Percentiles rank a stretch among this genome's conserved stretches.
Evolutionary conservation across 2,329 filamentous ascomycete genomes (phyloP).

Genomic region (Colletotrichum sublineola): DNA sequence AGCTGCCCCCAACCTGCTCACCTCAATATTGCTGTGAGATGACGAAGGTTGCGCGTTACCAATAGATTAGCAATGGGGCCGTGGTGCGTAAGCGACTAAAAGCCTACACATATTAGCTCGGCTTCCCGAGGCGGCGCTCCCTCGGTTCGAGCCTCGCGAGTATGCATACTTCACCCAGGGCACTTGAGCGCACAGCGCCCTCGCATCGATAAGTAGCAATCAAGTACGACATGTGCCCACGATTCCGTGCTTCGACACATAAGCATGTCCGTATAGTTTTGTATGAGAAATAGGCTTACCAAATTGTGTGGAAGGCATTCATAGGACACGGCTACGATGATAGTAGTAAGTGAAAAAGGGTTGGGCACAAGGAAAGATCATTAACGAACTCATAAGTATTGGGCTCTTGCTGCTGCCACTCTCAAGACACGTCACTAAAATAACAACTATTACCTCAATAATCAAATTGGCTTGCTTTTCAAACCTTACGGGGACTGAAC

Average conservation of each 20-base stretch:
- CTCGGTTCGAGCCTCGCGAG: not conserved
- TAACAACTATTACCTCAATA: not conserved
- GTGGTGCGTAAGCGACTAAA: not conserved
- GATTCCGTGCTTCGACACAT: too few relatives aligned
- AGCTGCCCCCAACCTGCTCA: not conserved
- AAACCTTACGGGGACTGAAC: conserved; percentile 18
- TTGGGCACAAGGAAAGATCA: too few relatives aligned
- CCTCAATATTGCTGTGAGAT: not conserved
- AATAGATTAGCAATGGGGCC: not conserved
- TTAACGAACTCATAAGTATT: too few relatives aligned
- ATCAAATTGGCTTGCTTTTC: not conserved
- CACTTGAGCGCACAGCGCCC: not conserved
- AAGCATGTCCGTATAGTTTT: too few relatives aligned
- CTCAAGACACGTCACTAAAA: too few relatives aligned
- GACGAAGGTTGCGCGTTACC: not conserved
- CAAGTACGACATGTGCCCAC: too few relatives aligned
- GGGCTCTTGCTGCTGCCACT: too few relatives aligned
- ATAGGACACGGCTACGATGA: too few relatives aligned
- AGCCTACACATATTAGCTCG: not conserved
- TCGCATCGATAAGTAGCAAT: not conserved
- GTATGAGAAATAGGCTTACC: too few relatives aligned
- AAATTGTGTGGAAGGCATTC: too few relatives aligned
- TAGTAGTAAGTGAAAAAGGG: too few relatives aligned
- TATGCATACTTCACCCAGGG: not conserved
- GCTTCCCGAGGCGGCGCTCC: not conserved